Conservation (phyloP, 495 filamentous ascomycete species). For the Tuber aestivum region DNA sequence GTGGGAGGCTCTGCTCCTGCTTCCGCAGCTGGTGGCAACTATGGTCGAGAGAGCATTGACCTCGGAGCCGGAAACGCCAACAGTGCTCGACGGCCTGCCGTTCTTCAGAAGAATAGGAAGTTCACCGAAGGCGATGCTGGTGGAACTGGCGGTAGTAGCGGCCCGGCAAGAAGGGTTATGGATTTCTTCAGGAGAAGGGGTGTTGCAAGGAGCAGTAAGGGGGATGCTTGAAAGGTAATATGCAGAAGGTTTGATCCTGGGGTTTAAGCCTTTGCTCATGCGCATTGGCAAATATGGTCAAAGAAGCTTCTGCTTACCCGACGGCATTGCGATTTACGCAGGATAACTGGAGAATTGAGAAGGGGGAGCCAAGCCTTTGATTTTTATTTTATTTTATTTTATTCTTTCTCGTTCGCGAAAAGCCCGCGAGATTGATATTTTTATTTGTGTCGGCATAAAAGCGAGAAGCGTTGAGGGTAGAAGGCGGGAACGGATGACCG, state of each 20-base stretch:
- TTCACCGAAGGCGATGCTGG: constrained; percentile 84
- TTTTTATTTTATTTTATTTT: no score
- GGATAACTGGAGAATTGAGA: constrained; percentile 1
- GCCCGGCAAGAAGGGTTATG: constrained; percentile 88
- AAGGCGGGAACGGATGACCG: constrained; percentile 9
- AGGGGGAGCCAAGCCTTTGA: constrained; percentile 6
- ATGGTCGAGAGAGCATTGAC: constrained; percentile 34
- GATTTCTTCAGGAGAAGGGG: constrained; percentile 90
- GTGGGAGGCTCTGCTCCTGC: constrained; percentile 48
- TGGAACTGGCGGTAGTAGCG: constrained; percentile 63
- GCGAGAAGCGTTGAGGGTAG: constrained; percentile 16
- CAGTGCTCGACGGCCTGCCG: constrained; percentile 43
- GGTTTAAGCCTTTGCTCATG: constrained; percentile 15
- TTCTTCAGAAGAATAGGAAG: constrained; percentile 72
- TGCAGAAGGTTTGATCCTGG: constrained; percentile 6
- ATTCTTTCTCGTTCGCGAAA: neutral
- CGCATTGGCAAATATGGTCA: constrained; percentile 21
- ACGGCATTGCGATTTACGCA: constrained; percentile 10
- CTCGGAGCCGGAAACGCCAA: constrained; percentile 18
- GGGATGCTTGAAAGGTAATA: constrained; percentile 18
- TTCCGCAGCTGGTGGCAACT: constrained; percentile 40
- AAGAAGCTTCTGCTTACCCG: constrained; percentile 14
- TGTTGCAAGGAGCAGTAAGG: constrained; percentile 35
- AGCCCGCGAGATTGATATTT: constrained; percentile 19
- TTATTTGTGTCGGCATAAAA: constrained; percentile 16